Percentiles rank a stretch among this genome's conserved stretches.
Evolutionary conservation across 352 stramenopile species (phyloP).

Genomic region (Pythium brachiatum): DNA sequence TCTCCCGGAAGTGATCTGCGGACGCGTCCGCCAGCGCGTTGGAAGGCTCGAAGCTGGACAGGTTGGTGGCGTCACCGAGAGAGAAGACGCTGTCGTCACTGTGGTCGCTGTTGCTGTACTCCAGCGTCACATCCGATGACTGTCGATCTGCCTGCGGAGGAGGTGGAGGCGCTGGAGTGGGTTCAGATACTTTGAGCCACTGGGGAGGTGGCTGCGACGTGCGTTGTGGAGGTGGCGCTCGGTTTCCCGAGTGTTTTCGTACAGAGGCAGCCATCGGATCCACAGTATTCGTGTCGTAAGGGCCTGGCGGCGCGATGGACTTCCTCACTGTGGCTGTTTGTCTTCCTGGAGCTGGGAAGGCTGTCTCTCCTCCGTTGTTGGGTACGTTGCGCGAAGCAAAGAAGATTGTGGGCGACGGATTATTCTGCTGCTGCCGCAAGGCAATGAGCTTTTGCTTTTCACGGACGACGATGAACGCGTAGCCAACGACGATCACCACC

Average conservation of each 20-base stretch:
- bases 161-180: neutral
- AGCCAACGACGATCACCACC: slow-evolving; percentile 7
- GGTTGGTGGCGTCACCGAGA: neutral
- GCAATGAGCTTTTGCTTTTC: slow-evolving; percentile 11
- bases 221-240: neutral
- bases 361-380: neutral
- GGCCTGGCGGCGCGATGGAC: neutral
- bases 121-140: neutral
- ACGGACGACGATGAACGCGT: slow-evolving; percentile 5
- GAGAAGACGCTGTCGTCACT: slow-evolving; percentile 18
- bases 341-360: neutral
- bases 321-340: neutral
- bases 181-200: neutral
- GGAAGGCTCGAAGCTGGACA: neutral
- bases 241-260: neutral
- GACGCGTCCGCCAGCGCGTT: neutral
- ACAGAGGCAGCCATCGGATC: neutral
- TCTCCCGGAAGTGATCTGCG: neutral
- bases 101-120: slow-evolving; percentile 7
- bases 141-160: neutral
- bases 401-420: neutral
- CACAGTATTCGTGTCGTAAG: neutral
- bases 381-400: neutral
- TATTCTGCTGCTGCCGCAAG: neutral
- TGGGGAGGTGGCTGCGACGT: neutral